A percentile compares a stretch with the other conserved stretches of the same genome.
phyloP scores from a whole-genome alignment of 371 early-diverging fungal species.

The Phascolomyces articulosus region DNA sequence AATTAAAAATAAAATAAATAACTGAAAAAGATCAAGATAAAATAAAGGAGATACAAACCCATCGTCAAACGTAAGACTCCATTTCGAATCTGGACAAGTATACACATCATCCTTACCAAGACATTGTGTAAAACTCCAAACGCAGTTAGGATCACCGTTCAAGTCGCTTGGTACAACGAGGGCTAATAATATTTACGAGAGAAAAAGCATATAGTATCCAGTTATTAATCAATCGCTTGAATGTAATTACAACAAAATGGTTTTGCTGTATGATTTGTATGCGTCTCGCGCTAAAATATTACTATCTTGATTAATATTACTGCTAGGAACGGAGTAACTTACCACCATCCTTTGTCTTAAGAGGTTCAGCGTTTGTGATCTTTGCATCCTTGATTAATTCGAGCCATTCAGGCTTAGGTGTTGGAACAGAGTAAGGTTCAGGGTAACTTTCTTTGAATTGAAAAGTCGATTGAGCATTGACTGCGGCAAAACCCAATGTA shows the following conservation, averaged over 20 bases:
- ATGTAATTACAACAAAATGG: too few species aligned
- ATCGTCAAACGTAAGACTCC: not conserved
- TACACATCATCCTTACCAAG: constrained; percentile 46
- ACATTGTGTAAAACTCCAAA: constrained; percentile 59
- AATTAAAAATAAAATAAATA: too few species aligned
- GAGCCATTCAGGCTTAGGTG: constrained; percentile 49
- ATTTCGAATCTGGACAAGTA: constrained; percentile 39
- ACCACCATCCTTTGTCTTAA: constrained; percentile 17
- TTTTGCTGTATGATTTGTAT: too few species aligned
- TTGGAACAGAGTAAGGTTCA: constrained; percentile 28
- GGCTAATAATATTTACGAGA: too few species aligned
- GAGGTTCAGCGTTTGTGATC: constrained; percentile 39
- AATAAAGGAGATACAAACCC: too few species aligned
- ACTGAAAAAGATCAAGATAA: too few species aligned
- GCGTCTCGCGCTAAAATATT: not conserved
- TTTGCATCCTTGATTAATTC: constrained; percentile 33
- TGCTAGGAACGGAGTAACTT: not conserved
- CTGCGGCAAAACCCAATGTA: not conserved
- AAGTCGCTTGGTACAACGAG: constrained; percentile 25
- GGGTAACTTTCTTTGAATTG: constrained; percentile 42
- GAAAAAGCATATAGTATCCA: not conserved
- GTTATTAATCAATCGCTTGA: not conserved
- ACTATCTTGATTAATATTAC: too few species aligned
- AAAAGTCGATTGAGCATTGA: constrained; percentile 22
- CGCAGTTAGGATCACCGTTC: constrained; percentile 43